A percentile compares a stretch with the other conserved stretches of the same genome.
Evolutionary conservation across 164 flowering plant species (phyloP).

Genomic region (Sextonia rubra): DNA sequence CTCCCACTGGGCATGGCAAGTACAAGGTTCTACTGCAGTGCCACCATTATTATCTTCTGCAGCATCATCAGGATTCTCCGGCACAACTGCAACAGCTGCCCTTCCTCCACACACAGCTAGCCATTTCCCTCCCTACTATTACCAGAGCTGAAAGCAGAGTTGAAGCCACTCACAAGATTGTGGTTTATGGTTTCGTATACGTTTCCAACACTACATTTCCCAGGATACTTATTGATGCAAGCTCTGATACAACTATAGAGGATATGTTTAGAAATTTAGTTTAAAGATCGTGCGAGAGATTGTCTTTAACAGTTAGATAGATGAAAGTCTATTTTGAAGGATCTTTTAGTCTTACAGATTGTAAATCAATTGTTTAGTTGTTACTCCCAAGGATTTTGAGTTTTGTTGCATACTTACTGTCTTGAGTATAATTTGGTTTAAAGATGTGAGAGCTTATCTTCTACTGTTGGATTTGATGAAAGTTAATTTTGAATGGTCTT

Average conservation of each 20-base stretch:
- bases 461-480: too few relatives aligned
- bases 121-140: conserved; percentile 25
- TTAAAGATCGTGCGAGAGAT: not conserved
- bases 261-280: not conserved
- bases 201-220: not conserved
- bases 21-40: conserved; percentile 25
- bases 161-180: not conserved
- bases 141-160: conserved; percentile 6
- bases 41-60: conserved; percentile 48
- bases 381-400: too few relatives aligned
- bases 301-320: not conserved
- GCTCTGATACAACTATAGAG: not conserved
- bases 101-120: conserved; percentile 13
- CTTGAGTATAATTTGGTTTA: too few relatives aligned
- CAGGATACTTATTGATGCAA: not conserved
- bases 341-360: too few relatives aligned
- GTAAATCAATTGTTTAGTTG: too few relatives aligned
- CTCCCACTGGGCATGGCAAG: conserved; percentile 46
- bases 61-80: conserved; percentile 98
- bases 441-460: too few relatives aligned
- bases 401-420: too few relatives aligned
- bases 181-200: not conserved
- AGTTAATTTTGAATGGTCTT: too few relatives aligned
- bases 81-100: conserved; percentile 31
- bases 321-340: too few relatives aligned